These are phyloP conservation scores for Suillus lakei DNA, from an alignment of 768 basidiomycete species.

Conservation along the genomic window DNA sequence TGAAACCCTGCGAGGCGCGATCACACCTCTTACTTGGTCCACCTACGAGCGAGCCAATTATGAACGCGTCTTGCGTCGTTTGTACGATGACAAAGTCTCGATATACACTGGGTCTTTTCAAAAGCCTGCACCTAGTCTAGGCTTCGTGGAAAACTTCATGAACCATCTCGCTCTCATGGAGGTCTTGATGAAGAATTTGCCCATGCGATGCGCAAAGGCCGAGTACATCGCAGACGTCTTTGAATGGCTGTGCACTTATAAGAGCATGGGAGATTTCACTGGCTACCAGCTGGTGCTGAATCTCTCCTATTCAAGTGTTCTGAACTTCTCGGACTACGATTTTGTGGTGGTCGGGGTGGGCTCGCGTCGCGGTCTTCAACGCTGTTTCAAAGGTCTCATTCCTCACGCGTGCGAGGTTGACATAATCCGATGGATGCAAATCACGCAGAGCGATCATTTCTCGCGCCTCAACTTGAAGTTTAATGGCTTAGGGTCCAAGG, in stretches of 20 bases:
- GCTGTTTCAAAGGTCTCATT: constrained; percentile 62
- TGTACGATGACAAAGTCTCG: constrained; percentile 40
- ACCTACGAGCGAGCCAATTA: constrained; percentile 60
- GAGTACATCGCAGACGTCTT: constrained; percentile 66
- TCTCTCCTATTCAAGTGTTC: constrained; percentile 57
- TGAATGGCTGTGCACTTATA: constrained; percentile 61
- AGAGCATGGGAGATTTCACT: constrained; percentile 76
- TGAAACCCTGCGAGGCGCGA: constrained; percentile 55
- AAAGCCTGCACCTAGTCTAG: constrained; percentile 68
- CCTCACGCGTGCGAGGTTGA: constrained; percentile 52
- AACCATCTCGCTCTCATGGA: constrained; percentile 71
- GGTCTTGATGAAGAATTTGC: constrained; percentile 62
- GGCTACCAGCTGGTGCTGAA: constrained; percentile 70
- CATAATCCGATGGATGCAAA: constrained; percentile 66
- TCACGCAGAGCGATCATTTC: constrained; percentile 65
- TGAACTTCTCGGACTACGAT: constrained; percentile 69
- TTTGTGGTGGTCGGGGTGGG: constrained; percentile 76
- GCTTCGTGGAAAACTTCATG: constrained; percentile 48
- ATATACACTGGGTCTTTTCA: constrained; percentile 77
- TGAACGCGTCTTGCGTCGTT: constrained; percentile 50
- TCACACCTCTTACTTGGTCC: constrained; percentile 67
- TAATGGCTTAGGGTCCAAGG: constrained; percentile 52
- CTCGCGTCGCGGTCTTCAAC: constrained; percentile 64
- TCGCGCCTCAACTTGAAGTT: constrained; percentile 59
- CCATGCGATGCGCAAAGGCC: constrained; percentile 51